phyloP scores from a whole-genome alignment of 768 basidiomycete species.

The Antrodiella citrinella region DNA sequence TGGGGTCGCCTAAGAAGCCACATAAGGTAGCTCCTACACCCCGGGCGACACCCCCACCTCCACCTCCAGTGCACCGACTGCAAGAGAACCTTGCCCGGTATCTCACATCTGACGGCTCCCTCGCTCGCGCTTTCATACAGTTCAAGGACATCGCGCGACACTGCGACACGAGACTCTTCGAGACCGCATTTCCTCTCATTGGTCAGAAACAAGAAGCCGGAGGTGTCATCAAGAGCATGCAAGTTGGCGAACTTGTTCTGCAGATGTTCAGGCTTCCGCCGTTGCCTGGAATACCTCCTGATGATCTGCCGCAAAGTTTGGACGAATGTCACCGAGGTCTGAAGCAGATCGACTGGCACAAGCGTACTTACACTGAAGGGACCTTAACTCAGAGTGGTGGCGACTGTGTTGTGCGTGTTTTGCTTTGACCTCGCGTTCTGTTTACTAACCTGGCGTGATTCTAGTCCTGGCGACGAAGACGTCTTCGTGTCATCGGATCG shows the following conservation, averaged over 20 bases:
- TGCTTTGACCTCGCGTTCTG: too few species aligned
- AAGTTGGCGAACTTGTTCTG: conserved; percentile 81
- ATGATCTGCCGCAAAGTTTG: conserved; percentile 81
- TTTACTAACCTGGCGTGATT: conserved; percentile 11
- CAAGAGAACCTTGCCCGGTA: conserved; percentile 77
- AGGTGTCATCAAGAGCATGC: conserved; percentile 51
- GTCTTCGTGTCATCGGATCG: conserved; percentile 76
- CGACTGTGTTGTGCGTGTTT: conserved; percentile 78
- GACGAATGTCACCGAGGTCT: conserved; percentile 89
- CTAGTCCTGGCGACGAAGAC: conserved; percentile 77
- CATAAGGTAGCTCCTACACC: conserved; percentile 46
- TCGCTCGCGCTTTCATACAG: conserved; percentile 80
- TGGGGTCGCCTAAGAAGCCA: conserved; percentile 60
- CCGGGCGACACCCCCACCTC: conserved; percentile 27
- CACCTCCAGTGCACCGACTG: conserved; percentile 31
- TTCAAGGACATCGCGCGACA: conserved; percentile 81
- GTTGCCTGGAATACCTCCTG: conserved; percentile 69
- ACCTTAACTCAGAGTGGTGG: conserved; percentile 90
- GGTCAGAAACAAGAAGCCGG: conserved; percentile 60
- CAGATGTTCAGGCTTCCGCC: conserved; percentile 90
- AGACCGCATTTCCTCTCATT: conserved; percentile 75
- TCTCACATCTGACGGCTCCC: conserved; percentile 77
- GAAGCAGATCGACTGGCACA: conserved; percentile 88
- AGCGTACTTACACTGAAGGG: conserved; percentile 89
- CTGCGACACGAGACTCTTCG: conserved; percentile 81